phyloP scores from a whole-genome alignment of 306 rosid species.

The Castanea mollissima region DNA sequence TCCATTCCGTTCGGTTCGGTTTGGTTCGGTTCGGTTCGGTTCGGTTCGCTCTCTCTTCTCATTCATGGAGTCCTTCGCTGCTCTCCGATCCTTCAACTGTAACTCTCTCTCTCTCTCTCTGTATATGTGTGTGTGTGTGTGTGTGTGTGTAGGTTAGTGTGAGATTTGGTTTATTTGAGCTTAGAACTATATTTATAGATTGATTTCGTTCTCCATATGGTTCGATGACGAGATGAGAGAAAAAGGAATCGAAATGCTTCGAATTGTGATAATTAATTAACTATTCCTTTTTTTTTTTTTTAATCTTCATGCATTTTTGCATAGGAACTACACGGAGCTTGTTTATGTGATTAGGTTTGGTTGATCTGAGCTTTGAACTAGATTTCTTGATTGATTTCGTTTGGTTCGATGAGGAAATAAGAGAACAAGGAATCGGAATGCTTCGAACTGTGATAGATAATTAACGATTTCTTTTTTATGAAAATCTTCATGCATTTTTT shows the following conservation, averaged over 20 bases:
- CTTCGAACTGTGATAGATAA: too few relatives aligned
- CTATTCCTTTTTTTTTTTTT: too few relatives aligned
- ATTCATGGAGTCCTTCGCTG: slow-evolving; percentile 68
- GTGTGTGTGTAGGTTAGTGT: neutral
- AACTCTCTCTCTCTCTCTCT: slow-evolving; percentile 38
- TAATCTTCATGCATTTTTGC: too few relatives aligned
- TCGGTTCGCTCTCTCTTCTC: slow-evolving; percentile 21
- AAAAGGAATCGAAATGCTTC: too few relatives aligned
- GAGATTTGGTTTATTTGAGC: neutral
- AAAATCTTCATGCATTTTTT: too few relatives aligned
- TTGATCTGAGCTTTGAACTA: neutral
- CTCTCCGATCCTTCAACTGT: slow-evolving; percentile 72
- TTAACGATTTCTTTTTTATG: too few relatives aligned
- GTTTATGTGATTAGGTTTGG: too few relatives aligned
- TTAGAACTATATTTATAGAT: neutral
- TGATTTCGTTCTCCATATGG: neutral
- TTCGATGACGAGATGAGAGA: neutral
- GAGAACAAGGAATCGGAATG: too few relatives aligned
- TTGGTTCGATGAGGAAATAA: neutral
- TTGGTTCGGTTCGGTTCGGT: slow-evolving; percentile 26
- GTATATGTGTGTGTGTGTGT: neutral
- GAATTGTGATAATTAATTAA: too few relatives aligned
- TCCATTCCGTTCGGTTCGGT: slow-evolving; percentile 20
- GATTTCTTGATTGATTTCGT: slow-evolving; percentile 1
- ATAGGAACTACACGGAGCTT: too few relatives aligned